Percentiles rank a stretch among this genome's conserved stretches.
Conservation (phyloP, 495 filamentous ascomycete genomes). For the Xylaria palmicola region DNA sequence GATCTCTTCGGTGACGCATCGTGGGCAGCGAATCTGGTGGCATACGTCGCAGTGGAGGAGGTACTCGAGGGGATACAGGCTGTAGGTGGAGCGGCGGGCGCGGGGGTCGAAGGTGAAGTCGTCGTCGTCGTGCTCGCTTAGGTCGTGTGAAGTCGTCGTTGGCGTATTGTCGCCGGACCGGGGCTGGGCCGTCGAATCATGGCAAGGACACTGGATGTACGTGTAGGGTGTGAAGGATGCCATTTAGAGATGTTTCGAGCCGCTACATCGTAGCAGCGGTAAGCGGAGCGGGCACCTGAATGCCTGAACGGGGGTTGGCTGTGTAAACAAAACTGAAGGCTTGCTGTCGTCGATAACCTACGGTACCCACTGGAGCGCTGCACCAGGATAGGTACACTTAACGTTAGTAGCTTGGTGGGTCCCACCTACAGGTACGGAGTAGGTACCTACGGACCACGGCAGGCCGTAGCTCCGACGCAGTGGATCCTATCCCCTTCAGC, state of each 20-base stretch:
- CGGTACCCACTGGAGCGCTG: neutral
- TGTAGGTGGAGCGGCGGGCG: slow-evolving; percentile 79
- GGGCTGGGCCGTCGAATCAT: slow-evolving; percentile 53
- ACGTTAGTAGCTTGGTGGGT: too few species aligned
- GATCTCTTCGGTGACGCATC: slow-evolving; percentile 89
- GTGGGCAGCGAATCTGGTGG: slow-evolving; percentile 87
- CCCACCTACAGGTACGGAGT: too few species aligned
- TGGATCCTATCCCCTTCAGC: neutral
- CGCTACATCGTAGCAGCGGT: slow-evolving; percentile 28
- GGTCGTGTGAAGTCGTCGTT: slow-evolving; percentile 32
- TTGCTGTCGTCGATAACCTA: neutral
- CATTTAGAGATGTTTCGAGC: slow-evolving; percentile 49
- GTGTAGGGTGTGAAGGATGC: slow-evolving; percentile 80
- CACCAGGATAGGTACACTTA: neutral
- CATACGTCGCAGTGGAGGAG: slow-evolving; percentile 96
- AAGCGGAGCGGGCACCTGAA: neutral
- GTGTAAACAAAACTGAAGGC: neutral
- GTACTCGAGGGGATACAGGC: slow-evolving; percentile 89
- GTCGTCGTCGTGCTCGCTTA: slow-evolving; percentile 66
- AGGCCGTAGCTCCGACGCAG: too few species aligned
- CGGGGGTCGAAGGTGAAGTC: slow-evolving; percentile 84
- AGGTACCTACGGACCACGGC: neutral
- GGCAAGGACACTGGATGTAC: slow-evolving; percentile 90
- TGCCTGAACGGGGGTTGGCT: neutral
- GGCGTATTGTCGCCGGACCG: slow-evolving; percentile 40